Conservation (phyloP, 169 alveolate genomes). For the Cryptosporidium xiaoi region DNA sequence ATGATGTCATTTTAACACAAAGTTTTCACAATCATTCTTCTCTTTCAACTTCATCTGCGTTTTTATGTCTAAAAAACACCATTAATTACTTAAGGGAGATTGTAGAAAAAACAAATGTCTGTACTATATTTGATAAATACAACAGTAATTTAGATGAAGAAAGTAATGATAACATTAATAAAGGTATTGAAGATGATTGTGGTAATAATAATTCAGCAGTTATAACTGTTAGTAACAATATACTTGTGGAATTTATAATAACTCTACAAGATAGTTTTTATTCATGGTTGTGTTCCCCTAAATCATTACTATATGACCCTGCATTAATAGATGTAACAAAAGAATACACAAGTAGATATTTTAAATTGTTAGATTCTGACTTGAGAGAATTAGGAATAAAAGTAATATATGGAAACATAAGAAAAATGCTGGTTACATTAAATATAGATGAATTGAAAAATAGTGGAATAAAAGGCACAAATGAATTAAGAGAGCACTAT, state of each 20-base stretch:
- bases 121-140: not conserved
- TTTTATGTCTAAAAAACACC: constrained; percentile 42
- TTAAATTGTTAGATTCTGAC: constrained; percentile 24
- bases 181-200: no score
- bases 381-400: constrained; percentile 42
- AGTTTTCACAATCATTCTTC: constrained; percentile 60
- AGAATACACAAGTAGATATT: constrained; percentile 16
- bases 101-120: constrained; percentile 14
- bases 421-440: constrained; percentile 38
- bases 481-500: constrained; percentile 15
- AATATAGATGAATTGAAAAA: constrained; percentile 28
- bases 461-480: not conserved
- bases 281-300: constrained; percentile 81
- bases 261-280: constrained; percentile 78
- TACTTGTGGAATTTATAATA: constrained; percentile 79
- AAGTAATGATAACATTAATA: no score
- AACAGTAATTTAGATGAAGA: not conserved
- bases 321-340: constrained; percentile 78
- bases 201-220: not conserved
- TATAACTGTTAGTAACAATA: not conserved
- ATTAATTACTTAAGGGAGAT: constrained; percentile 24
- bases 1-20: constrained; percentile 7
- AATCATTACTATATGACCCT: constrained; percentile 79
- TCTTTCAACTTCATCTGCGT: constrained; percentile 42
- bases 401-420: constrained; percentile 48